phyloP scores from a whole-genome alignment of 2,329 filamentous ascomycete genomes.

The Pseudopithomyces maydicus region DNA sequence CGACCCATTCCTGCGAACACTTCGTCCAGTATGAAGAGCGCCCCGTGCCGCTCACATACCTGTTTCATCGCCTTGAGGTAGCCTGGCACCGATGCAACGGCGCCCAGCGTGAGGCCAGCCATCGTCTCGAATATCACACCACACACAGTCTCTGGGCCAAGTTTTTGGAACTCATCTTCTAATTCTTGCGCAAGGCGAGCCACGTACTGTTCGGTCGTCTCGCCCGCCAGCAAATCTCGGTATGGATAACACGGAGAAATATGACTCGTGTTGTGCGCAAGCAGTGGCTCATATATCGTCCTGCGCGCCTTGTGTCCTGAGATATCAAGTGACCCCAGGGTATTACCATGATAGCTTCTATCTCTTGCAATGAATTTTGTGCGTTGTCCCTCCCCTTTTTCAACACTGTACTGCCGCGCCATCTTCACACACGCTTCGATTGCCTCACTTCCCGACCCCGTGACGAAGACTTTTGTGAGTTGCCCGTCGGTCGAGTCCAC shows the following conservation, averaged over 20 bases:
- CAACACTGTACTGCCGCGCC: constrained; percentile 56
- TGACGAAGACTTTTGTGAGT: constrained; percentile 60
- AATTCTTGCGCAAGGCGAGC: constrained; percentile 65
- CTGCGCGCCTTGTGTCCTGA: constrained; percentile 65
- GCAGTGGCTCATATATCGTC: constrained; percentile 64
- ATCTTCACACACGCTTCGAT: constrained; percentile 57
- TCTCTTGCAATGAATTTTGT: constrained; percentile 65
- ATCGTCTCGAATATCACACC: constrained; percentile 5
- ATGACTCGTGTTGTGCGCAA: constrained; percentile 60
- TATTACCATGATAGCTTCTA: constrained; percentile 71
- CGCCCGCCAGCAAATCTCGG: constrained; percentile 55
- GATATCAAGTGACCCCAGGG: constrained; percentile 67
- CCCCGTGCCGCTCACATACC: constrained; percentile 61
- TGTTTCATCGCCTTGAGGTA: constrained; percentile 61
- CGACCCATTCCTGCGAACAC: constrained; percentile 39
- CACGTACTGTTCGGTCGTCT: constrained; percentile 65
- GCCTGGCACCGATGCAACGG: constrained; percentile 55
- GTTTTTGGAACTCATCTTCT: constrained; percentile 64
- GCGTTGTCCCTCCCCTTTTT: constrained; percentile 57
- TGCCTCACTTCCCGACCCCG: constrained; percentile 60
- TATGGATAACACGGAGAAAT: constrained; percentile 73
- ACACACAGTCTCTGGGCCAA: constrained; percentile 54
- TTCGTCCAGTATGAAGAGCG: constrained; percentile 61
- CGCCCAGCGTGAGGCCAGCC: constrained; percentile 47
- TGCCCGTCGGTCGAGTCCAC: constrained; percentile 54